Evolutionary conservation across 371 early-diverging fungal genomes (phyloP), one percentile per base, ranked within the genome.

Genomic region (Mucor lusitanicus): DNA sequence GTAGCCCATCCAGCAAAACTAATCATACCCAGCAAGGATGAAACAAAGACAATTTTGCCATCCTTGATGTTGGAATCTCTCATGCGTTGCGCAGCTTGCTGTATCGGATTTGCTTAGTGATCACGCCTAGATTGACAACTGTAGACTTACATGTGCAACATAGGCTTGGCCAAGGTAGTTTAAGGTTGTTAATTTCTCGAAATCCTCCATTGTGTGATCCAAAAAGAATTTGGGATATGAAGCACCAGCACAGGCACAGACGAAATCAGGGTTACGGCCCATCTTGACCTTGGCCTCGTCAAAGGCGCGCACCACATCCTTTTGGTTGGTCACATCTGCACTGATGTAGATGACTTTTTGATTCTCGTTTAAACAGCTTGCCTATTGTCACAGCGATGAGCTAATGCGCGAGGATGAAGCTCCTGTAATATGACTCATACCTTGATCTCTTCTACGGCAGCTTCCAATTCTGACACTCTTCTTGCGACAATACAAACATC

Each of bases 401-500:
- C 6, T 3, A 6, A 23, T 25, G 13, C 0, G 27, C 4, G 9
- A 25, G 11, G 23, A 50, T 15, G 6, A 25, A 2, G 1, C 2
- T 46, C 9, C 40, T 40, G 17, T 40, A 2, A 11, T 40, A 3
- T 11, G 4, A 13, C 0, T 13, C 27, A 23, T 53, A 80, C 86
- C 80, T 88, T 85, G 59, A 91, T 86, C 46, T 85, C 85, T 57
- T 80, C 76, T 1, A 78, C 73, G 2, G 90, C 89, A 30, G 59
- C 71, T 28, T 87, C 81, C 13, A 97, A 79, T 15, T 81, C 82
- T 0, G 77, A 65, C 27, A 82, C 74, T 37, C 88, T 84, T 44
- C 98, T 85, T 4, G 97, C 95, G 2, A 94, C 88, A 59, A 97
- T 91, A n/a, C 95, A 94, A 1, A 99, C 92, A 71, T 92, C 84